These are phyloP conservation scores for Pseudocercospora eumusae DNA, from an alignment of 2,329 filamentous ascomycete species.

Conservation along the genomic window DNA sequence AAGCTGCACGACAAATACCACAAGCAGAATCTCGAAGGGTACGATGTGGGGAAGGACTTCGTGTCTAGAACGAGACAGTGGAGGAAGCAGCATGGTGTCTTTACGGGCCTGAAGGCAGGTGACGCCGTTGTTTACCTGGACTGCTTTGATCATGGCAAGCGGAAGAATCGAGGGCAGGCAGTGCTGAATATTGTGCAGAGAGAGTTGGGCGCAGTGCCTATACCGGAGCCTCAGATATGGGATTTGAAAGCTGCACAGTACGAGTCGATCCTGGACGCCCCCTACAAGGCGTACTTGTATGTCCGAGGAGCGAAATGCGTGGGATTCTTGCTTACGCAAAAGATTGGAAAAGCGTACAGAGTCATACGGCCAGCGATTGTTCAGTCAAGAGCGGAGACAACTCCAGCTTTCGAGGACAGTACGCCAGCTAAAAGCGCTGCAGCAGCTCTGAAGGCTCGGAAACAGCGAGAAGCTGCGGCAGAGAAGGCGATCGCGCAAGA, in stretches of 20 bases:
- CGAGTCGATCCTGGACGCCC: constrained; percentile 39
- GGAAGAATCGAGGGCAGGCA: constrained; percentile 57
- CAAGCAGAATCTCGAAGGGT: constrained; percentile 60
- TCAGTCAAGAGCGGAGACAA: constrained; percentile 13
- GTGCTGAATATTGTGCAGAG: constrained; percentile 62
- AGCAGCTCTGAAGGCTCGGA: constrained; percentile 32
- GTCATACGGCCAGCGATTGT: constrained; percentile 44
- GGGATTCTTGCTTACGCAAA: constrained; percentile 62
- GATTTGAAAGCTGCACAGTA: constrained; percentile 43
- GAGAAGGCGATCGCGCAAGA: constrained; percentile 13
- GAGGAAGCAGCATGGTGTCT: constrained; percentile 15
- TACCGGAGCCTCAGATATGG: constrained; percentile 61
- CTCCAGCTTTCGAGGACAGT: constrained; percentile 25
- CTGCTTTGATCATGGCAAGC: constrained; percentile 53
- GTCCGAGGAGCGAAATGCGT: constrained; percentile 63
- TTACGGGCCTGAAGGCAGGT: constrained; percentile 32
- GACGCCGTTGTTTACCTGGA: constrained; percentile 61
- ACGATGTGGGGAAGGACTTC: constrained; percentile 62
- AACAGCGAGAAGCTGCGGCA: constrained; percentile 24
- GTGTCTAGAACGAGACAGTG: constrained; percentile 43
- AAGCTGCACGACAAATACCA: constrained; percentile 66
- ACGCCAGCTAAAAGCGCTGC: constrained; percentile 18
- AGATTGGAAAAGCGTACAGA: constrained; percentile 58
- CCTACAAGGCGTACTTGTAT: constrained; percentile 64
- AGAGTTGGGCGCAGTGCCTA: constrained; percentile 62